Percentiles rank a stretch among this genome's conserved stretches.
These are phyloP conservation scores for Talaromyces trachyspermus DNA, from an alignment of 495 filamentous ascomycete genomes.

Conservation along the genomic window DNA sequence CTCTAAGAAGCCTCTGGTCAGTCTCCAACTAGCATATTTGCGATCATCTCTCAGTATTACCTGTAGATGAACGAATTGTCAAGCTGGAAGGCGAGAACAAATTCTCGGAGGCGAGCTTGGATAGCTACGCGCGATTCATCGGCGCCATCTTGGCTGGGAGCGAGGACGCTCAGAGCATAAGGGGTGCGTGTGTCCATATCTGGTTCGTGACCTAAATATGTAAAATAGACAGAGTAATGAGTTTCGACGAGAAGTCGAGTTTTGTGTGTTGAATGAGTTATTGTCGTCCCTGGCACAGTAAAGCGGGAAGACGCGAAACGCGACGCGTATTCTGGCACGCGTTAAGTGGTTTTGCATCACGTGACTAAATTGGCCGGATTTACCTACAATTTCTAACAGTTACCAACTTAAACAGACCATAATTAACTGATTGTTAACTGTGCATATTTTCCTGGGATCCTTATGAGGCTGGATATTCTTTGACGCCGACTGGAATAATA, in stretches of 20 bases:
- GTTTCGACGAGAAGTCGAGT: neutral
- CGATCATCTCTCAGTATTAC: constrained; percentile 30
- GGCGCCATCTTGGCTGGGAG: constrained; percentile 54
- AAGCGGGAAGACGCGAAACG: neutral
- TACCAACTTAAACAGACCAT: too few relatives aligned
- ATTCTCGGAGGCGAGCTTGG: constrained; percentile 55
- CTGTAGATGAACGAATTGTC: constrained; percentile 96
- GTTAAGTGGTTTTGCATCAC: constrained; percentile 9
- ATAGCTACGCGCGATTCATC: constrained; percentile 51
- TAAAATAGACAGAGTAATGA: neutral
- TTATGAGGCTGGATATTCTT: too few relatives aligned
- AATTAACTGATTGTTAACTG: too few relatives aligned
- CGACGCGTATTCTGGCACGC: constrained; percentile 1
- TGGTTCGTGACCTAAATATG: constrained; percentile 2
- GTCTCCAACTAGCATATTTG: too few relatives aligned
- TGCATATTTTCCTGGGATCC: too few relatives aligned
- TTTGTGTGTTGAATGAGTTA: neutral
- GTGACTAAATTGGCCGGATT: neutral
- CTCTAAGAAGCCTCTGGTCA: too few relatives aligned
- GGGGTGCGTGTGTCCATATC: constrained; percentile 83
- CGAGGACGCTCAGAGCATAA: constrained; percentile 74
- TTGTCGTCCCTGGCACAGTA: neutral
- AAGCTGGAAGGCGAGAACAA: constrained; percentile 89
- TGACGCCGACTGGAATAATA: too few relatives aligned
- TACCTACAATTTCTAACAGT: too few relatives aligned